Base-by-base conservation (phyloP, 2,329 filamentous ascomycete genomes). In the Nemania serpens region DNA sequence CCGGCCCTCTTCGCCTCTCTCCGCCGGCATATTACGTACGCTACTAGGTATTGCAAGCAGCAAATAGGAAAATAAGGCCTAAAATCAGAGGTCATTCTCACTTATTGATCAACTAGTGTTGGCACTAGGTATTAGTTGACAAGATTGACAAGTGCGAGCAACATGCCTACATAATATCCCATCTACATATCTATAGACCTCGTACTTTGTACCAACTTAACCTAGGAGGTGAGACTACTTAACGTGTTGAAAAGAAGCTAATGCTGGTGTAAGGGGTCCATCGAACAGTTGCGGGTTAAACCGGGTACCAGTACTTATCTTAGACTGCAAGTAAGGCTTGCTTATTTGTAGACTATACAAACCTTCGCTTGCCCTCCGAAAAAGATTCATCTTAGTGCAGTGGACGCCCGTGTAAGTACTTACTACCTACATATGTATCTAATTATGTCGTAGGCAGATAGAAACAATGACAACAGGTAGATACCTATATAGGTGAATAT, bases 121-220 rank as follows among this genome's bases (percentile, higher is more conserved):
- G 20, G n/a, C 29, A 45, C 59, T 61, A 58, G 25, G 57, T 50
- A 45, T 61, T 61, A 61, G 55, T 55, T 61, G 55, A 55, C 59
- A 55, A 33, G 49, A 37, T 50, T 54, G 54, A 61, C 54, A 54
- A 61, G 49, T 36, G n/a, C 37, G 49, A 22, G 12, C 12, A 41
- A 50, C 20, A 22, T 29, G 25, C 36, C 36, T 5, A 39, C 11
- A 12, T 25, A 36, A 53, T n/a, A 13, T 25, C n/a, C n/a, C n/a
- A n/a, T n/a, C n/a, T n/a, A n/a, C n/a, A n/a, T n/a, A n/a, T n/a
- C n/a, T n/a, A n/a, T n/a, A n/a, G n/a, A n/a, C n/a, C n/a, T 29
- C 4, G 25, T 29, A 29, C 25, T 29, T 29, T n/a, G n/a, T n/a
- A n/a, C n/a, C n/a, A n/a, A n/a, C n/a, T n/a, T n/a, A n/a, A n/a